Evolutionary conservation across 306 rosid species (phyloP).

Genomic region (Trifolium fragiferum): DNA sequence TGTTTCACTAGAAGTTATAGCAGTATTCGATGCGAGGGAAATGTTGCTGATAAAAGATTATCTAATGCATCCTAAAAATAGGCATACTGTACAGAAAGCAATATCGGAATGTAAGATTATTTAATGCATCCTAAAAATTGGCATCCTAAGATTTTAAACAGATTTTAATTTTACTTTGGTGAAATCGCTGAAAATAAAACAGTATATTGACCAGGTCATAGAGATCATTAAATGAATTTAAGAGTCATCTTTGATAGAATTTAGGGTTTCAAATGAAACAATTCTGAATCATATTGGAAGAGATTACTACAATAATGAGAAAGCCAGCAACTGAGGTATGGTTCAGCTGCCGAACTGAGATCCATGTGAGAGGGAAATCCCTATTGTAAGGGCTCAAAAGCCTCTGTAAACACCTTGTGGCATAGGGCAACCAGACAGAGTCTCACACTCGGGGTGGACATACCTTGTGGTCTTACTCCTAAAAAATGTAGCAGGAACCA

Average conservation of each 20-base stretch:
- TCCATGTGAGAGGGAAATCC: slow-evolving; percentile 4
- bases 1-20: slow-evolving; percentile 7
- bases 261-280: slow-evolving; percentile 13
- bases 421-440: slow-evolving; percentile 12
- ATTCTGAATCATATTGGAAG: slow-evolving; percentile 21
- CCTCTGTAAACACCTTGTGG: slow-evolving; percentile 4
- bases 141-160: neutral
- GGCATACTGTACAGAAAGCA: slow-evolving; percentile 22
- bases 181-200: slow-evolving; percentile 13
- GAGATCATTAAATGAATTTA: slow-evolving; percentile 26
- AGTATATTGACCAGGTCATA: slow-evolving; percentile 17
- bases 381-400: slow-evolving; percentile 22
- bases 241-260: slow-evolving; percentile 29
- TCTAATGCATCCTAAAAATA: slow-evolving; percentile 18
- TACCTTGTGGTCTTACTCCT: neutral
- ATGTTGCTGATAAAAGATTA: slow-evolving; percentile 13
- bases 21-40: slow-evolving; percentile 1
- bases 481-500: slow-evolving; percentile 10
- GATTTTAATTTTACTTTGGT: slow-evolving; percentile 30
- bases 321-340: neutral
- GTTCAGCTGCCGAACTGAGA: slow-evolving; percentile 10
- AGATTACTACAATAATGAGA: slow-evolving; percentile 18
- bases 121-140: slow-evolving; percentile 16
- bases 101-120: slow-evolving; percentile 19
- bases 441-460: slow-evolving; percentile 6